These are phyloP conservation scores for Tolypocladium endophyticum DNA, from an alignment of 2,329 filamentous ascomycete genomes.

Conservation along the genomic window DNA sequence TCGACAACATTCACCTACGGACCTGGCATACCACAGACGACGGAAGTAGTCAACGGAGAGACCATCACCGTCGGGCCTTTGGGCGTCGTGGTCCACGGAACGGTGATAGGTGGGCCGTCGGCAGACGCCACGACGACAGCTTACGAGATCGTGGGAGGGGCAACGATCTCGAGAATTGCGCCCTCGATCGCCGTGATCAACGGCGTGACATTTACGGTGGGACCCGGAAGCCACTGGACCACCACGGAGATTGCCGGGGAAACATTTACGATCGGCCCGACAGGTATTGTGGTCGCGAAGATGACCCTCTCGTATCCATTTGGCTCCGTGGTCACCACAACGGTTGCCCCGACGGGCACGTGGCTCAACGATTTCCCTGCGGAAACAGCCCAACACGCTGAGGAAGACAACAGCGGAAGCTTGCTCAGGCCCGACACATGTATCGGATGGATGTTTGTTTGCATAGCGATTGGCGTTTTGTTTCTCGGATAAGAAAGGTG, in stretches of 20 bases:
- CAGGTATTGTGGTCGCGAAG: conserved; percentile 34
- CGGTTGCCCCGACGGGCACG: conserved; percentile 23
- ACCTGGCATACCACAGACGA: conserved; percentile 17
- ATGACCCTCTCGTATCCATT: conserved; percentile 36
- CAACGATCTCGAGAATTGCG: conserved; percentile 39
- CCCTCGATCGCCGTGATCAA: conserved; percentile 37
- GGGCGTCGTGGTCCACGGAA: conserved; percentile 28
- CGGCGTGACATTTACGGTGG: conserved; percentile 40
- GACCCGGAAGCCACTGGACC: conserved; percentile 27
- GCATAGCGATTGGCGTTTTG: conserved; percentile 30
- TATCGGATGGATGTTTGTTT: conserved; percentile 13
- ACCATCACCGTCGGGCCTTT: conserved; percentile 38
- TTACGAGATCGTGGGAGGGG: conserved; percentile 40
- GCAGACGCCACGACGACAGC: conserved; percentile 25
- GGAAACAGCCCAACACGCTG: conserved; percentile 13
- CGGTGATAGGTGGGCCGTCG: conserved; percentile 30
- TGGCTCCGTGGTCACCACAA: conserved; percentile 30
- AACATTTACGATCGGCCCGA: conserved; percentile 38
- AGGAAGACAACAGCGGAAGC: conserved; percentile 11
- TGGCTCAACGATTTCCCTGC: conserved; percentile 9
- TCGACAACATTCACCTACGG: conserved; percentile 37
- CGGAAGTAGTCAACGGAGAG: conserved; percentile 36
- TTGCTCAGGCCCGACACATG: conserved; percentile 6
- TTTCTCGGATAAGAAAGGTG: conserved; percentile 16
- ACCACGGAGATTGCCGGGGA: conserved; percentile 38